These are phyloP conservation scores for Gossypium turneri DNA, from an alignment of 345 rosid species.

Conservation along the genomic window DNA sequence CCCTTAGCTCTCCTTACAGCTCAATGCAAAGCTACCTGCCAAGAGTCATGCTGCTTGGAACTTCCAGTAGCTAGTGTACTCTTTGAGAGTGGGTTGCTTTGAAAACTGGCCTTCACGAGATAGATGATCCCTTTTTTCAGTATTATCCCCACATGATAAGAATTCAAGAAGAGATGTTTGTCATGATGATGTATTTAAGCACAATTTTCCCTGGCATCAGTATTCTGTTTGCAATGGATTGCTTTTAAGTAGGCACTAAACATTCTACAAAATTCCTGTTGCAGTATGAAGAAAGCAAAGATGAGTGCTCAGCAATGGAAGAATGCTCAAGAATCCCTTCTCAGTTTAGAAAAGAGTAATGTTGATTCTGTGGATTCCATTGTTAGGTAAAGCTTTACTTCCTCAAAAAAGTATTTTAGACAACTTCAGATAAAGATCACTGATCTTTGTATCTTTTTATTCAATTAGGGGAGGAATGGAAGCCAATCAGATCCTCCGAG, in stretches of 20 bases:
- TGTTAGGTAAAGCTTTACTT: conserved; percentile 53
- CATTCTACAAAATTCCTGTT: conserved; percentile 3
- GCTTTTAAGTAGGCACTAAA: conserved; percentile 15
- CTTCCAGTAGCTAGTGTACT: background rate
- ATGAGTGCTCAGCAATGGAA: conserved; percentile 83
- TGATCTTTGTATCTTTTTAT: conserved; percentile 9
- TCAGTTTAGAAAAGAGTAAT: conserved; percentile 65
- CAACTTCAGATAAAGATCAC: conserved; percentile 5
- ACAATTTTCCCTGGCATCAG: conserved; percentile 3
- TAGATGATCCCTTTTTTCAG: background rate
- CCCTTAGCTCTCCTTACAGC: background rate
- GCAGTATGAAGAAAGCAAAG: conserved; percentile 72
- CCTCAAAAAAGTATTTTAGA: background rate
- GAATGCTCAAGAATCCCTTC: conserved; percentile 82
- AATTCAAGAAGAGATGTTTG: background rate
- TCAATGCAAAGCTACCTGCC: background rate
- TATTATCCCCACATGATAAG: background rate
- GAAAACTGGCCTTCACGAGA: background rate
- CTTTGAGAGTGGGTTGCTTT: background rate
- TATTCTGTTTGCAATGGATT: background rate
- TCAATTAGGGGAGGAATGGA: conserved; percentile 67
- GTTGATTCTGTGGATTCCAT: conserved; percentile 86
- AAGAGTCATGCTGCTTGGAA: background rate
- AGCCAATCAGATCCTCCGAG: conserved; percentile 59
- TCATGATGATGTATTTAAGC: background rate